These are phyloP conservation scores for Botrytis sinoallii DNA, from an alignment of 2,329 filamentous ascomycete species.

Conservation along the genomic window DNA sequence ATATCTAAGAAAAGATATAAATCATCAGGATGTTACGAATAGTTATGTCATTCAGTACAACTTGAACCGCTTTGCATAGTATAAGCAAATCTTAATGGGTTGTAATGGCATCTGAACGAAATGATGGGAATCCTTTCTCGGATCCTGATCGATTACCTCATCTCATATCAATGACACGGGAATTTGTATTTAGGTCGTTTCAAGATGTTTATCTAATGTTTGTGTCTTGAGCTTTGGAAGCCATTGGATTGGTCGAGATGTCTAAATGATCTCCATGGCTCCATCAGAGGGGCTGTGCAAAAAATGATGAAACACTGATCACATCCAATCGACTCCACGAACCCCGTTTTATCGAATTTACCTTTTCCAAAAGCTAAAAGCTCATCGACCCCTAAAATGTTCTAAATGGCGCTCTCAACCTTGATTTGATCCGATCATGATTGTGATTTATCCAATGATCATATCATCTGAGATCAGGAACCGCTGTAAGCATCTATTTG, in stretches of 20 bases:
- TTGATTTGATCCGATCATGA: background rate
- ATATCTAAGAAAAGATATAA: background rate
- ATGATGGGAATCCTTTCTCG: constrained; percentile 19
- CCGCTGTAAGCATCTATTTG: constrained; percentile 15
- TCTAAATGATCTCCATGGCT: background rate
- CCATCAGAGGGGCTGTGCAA: background rate
- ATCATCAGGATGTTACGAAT: background rate
- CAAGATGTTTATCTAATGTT: background rate
- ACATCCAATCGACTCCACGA: background rate
- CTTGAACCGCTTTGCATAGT: background rate
- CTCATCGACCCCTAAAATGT: background rate
- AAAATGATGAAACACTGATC: constrained; percentile 12
- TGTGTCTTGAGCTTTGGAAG: background rate
- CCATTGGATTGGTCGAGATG: constrained; percentile 1
- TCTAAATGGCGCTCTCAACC: background rate
- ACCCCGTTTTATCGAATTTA: background rate
- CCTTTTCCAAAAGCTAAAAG: background rate
- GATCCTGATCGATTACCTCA: constrained; percentile 14
- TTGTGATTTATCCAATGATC: background rate
- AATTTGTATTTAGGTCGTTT: constrained; percentile 1
- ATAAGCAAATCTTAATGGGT: constrained; percentile 16
- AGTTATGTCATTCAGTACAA: background rate
- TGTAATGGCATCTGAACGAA: background rate
- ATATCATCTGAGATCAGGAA: background rate
- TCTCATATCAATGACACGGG: background rate